Evolutionary conservation across 371 early-diverging fungal genomes (phyloP).

Genomic region (Thermomucor indicae-seudaticae): DNA sequence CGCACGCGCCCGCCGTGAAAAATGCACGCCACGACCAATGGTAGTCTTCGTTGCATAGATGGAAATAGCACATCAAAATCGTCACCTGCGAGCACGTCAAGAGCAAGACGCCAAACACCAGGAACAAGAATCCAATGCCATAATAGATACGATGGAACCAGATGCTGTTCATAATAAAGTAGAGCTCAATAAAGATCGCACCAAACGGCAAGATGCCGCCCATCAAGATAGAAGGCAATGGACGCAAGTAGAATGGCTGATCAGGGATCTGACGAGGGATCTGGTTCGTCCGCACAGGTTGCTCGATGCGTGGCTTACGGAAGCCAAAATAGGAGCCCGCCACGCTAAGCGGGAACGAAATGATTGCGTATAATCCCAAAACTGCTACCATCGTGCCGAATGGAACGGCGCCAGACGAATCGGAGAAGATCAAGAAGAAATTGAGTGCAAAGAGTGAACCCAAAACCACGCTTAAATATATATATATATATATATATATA

Average conservation of each 20-base stretch:
- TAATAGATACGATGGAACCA: conserved; percentile 91
- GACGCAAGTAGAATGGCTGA: conserved; percentile 68
- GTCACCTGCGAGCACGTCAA: conserved; percentile 84
- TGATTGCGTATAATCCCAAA: conserved; percentile 82
- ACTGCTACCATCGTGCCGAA: conserved; percentile 86
- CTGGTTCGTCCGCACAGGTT: conserved; percentile 89
- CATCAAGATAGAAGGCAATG: conserved; percentile 71
- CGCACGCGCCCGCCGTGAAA: conserved; percentile 83
- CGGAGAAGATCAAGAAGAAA: conserved; percentile 80
- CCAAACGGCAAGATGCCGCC: conserved; percentile 90
- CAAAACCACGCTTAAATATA: conserved; percentile 52
- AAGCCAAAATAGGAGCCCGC: conserved; percentile 94
- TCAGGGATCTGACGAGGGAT: conserved; percentile 92
- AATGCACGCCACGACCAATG: conserved; percentile 96
- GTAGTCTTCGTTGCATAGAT: conserved; percentile 90
- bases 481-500: too few relatives aligned
- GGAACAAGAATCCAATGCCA: conserved; percentile 80
- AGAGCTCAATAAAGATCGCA: conserved; percentile 86
- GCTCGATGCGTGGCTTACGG: conserved; percentile 76
- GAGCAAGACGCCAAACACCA: conserved; percentile 79
- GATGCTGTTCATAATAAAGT: conserved; percentile 88
- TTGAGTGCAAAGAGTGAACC: conserved; percentile 76
- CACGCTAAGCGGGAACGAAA: conserved; percentile 86
- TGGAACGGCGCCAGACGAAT: conserved; percentile 93
- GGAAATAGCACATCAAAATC: conserved; percentile 86